These are phyloP conservation scores for Xanthoconium stramineum DNA, from an alignment of 768 basidiomycete genomes.

Conservation along the genomic window DNA sequence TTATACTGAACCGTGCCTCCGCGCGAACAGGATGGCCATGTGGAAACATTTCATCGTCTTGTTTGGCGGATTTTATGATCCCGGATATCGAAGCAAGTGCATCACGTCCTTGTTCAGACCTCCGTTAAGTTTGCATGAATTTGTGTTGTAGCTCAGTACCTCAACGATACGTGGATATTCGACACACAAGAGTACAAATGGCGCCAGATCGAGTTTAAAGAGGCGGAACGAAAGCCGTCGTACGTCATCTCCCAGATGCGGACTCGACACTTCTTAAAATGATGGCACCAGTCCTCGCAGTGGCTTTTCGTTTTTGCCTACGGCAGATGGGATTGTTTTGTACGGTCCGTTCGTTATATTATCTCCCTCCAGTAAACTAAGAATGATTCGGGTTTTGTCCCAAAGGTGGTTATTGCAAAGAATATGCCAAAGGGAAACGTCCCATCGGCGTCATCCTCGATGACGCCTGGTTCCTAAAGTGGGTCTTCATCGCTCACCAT, in stretches of 20 bases:
- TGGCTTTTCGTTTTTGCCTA: slow-evolving; percentile 83
- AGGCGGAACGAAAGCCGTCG: slow-evolving; percentile 73
- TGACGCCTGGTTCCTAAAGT: slow-evolving; percentile 88
- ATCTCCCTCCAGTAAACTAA: background rate
- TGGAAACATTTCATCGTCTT: slow-evolving; percentile 88
- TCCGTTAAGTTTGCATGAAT: background rate
- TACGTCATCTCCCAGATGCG: slow-evolving; percentile 30
- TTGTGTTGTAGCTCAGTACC: slow-evolving; percentile 58
- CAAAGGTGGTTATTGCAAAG: slow-evolving; percentile 86
- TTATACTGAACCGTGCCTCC: background rate
- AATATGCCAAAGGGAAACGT: slow-evolving; percentile 82
- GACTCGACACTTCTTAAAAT: background rate
- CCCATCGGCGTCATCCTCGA: slow-evolving; percentile 85
- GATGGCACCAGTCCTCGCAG: slow-evolving; percentile 53
- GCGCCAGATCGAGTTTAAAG: slow-evolving; percentile 71
- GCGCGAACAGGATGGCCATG: slow-evolving; percentile 64
- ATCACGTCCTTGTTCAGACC: too few relatives aligned
- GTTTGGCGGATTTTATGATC: slow-evolving; percentile 90
- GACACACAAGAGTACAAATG: slow-evolving; percentile 86
- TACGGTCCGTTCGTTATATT: slow-evolving; percentile 48
- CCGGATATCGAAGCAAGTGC: slow-evolving; percentile 67
- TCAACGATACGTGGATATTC: slow-evolving; percentile 83
- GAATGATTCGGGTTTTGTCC: background rate
- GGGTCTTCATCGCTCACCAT: slow-evolving; percentile 12
- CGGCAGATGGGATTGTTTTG: slow-evolving; percentile 72